phyloP scores from a whole-genome alignment of 2,329 filamentous ascomycete species.

The Penicillium verrucosum region DNA sequence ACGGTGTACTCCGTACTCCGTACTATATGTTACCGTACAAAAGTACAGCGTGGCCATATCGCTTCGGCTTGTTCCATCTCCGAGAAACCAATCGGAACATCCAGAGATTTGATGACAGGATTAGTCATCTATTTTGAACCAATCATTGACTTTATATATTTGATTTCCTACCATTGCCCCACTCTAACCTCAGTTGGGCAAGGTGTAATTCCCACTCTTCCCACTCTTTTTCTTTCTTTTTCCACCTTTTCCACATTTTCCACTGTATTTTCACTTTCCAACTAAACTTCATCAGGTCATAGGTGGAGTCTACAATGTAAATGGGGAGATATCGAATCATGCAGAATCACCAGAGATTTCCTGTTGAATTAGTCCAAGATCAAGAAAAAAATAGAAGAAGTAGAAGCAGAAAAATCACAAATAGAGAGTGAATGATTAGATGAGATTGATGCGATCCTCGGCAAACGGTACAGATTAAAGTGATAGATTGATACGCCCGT shows the following conservation, averaged over 20 bases:
- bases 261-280: neutral
- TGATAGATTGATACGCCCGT: conserved; percentile 27
- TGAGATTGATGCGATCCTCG: conserved; percentile 19
- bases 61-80: neutral
- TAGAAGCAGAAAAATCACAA: too few relatives aligned
- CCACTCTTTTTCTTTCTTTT: conserved; percentile 1
- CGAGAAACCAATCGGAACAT: conserved; percentile 20
- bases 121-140: neutral
- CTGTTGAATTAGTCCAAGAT: too few relatives aligned
- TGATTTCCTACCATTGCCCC: conserved; percentile 28
- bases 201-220: conserved; percentile 21
- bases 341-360: conserved; percentile 3
- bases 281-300: conserved; percentile 27
- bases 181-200: conserved; percentile 20
- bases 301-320: conserved; percentile 30
- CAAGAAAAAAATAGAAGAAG: too few relatives aligned
- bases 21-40: neutral
- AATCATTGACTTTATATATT: conserved; percentile 23
- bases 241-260: neutral
- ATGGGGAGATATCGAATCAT: conserved; percentile 23
- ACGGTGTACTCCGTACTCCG: neutral
- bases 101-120: conserved; percentile 21
- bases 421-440: conserved; percentile 17
- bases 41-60: conserved; percentile 15
- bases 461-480: conserved; percentile 19